Conservation (phyloP, 257 asterid species). For the Nicotiana benthamiana region DNA sequence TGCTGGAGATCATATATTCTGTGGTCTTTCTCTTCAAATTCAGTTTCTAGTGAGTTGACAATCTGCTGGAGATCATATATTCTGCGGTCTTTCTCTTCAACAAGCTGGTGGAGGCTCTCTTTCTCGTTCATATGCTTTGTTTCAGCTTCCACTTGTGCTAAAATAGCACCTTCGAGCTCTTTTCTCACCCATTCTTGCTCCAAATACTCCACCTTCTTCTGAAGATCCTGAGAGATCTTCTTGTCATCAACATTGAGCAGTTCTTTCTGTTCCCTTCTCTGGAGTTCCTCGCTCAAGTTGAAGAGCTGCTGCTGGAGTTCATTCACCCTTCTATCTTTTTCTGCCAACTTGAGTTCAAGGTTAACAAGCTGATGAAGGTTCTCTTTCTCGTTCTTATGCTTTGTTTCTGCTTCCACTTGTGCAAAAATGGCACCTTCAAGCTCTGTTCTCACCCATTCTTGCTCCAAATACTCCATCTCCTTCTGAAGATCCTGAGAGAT, state of each 20-base stretch:
- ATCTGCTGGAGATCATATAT: slow-evolving; percentile 60
- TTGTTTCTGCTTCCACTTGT: slow-evolving; percentile 29
- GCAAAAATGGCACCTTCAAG: slow-evolving; percentile 30
- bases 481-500: slow-evolving; percentile 8
- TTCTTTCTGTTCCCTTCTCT: not conserved
- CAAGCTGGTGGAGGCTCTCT: slow-evolving; percentile 46
- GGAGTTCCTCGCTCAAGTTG: slow-evolving; percentile 20
- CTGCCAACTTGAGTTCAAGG: slow-evolving; percentile 21
- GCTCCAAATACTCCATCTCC: slow-evolving; percentile 17
- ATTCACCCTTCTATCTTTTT: slow-evolving; percentile 38
- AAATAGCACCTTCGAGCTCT: slow-evolving; percentile 30
- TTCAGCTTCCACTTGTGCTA: slow-evolving; percentile 28
- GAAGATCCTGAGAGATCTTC: slow-evolving; percentile 29
- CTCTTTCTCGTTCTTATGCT: slow-evolving; percentile 30
- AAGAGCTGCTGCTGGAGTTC: slow-evolving; percentile 44
- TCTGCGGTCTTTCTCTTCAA: slow-evolving; percentile 61
- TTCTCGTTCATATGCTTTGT: slow-evolving; percentile 20
- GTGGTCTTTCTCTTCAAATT: slow-evolving; percentile 63
- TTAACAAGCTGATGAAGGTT: slow-evolving; percentile 46
- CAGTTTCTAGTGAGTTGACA: slow-evolving; percentile 60
- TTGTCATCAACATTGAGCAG: not conserved
- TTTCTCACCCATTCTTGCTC: slow-evolving; percentile 28
- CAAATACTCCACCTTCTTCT: slow-evolving; percentile 24
- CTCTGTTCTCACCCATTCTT: slow-evolving; percentile 28
- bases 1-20: slow-evolving; percentile 58